phyloP scores from a whole-genome alignment of 2,329 filamentous ascomycete genomes.

The Hirsutella rhossiliensis region DNA sequence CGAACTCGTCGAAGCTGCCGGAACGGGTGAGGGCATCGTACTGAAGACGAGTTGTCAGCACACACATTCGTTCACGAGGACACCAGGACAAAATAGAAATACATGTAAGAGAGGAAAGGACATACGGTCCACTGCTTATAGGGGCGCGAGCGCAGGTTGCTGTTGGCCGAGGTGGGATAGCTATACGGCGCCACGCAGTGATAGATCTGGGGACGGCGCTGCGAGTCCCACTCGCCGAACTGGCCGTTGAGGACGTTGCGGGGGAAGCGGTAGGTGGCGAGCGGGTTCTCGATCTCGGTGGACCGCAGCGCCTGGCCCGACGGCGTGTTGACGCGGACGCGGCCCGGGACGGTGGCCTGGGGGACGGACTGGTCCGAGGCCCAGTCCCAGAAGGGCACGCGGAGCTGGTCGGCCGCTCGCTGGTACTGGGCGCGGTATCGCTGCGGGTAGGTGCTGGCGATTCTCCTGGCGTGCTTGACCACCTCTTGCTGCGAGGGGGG shows the following conservation, averaged over 20 bases:
- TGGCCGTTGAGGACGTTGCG: constrained; percentile 20
- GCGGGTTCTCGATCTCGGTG: constrained; percentile 34
- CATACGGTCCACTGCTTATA: constrained; percentile 30
- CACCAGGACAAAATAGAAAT: too few relatives aligned
- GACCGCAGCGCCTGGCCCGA: constrained; percentile 15
- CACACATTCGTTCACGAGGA: not conserved
- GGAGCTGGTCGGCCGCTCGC: constrained; percentile 31
- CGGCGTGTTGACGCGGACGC: constrained; percentile 28
- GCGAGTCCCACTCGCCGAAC: constrained; percentile 21
- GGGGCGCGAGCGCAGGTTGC: constrained; percentile 14
- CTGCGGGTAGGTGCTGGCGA: constrained; percentile 31
- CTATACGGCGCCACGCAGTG: constrained; percentile 24
- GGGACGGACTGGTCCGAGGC: constrained; percentile 30
- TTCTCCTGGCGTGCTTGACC: constrained; percentile 29
- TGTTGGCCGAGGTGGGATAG: constrained; percentile 28
- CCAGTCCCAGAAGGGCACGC: constrained; percentile 46
- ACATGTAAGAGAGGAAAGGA: not conserved
- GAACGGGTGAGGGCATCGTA: constrained; percentile 28
- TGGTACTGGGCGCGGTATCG: constrained; percentile 23
- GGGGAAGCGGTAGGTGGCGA: constrained; percentile 39
- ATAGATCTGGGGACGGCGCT: constrained; percentile 22
- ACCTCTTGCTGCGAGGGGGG: constrained; percentile 34
- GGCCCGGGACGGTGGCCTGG: constrained; percentile 19
- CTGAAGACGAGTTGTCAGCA: constrained; percentile 10
- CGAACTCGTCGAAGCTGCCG: constrained; percentile 21